Percentiles rank a stretch among this genome's conserved stretches.
phyloP scores from a whole-genome alignment of 306 rosid genomes.

The Ochetophila trinervis region DNA sequence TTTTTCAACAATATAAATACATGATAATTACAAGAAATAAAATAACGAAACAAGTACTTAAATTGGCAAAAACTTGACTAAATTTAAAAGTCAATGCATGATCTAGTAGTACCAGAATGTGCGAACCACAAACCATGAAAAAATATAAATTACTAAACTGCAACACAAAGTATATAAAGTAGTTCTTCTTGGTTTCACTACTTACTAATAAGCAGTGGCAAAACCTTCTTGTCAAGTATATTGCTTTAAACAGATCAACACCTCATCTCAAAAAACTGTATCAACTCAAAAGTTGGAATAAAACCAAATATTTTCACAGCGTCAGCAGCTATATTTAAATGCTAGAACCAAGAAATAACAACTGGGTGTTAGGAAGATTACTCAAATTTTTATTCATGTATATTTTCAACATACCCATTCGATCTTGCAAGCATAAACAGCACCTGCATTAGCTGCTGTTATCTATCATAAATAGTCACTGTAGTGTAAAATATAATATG shows the following conservation, averaged over 20 bases:
- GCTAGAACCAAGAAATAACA: no score
- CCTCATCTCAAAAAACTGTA: background rate
- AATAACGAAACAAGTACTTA: background rate
- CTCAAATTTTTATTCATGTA: no score
- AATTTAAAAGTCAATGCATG: background rate
- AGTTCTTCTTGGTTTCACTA: background rate
- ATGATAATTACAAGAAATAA: background rate
- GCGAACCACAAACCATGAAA: background rate
- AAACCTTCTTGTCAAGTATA: background rate
- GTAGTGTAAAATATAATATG: background rate
- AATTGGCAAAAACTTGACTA: background rate
- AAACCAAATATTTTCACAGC: background rate
- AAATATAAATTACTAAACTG: background rate
- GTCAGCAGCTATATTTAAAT: background rate
- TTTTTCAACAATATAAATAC: background rate
- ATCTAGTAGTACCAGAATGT: constrained; percentile 1
- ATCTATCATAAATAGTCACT: background rate
- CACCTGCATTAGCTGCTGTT: background rate
- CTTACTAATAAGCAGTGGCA: background rate
- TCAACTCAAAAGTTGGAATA: background rate
- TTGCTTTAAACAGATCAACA: background rate
- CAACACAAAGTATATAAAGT: background rate
- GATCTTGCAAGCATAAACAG: background rate
- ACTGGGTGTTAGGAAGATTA: no score
- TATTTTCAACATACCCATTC: background rate